Conservation (phyloP, 1,284 basidiomycete genomes). For the Boletus holoroseus region DNA sequence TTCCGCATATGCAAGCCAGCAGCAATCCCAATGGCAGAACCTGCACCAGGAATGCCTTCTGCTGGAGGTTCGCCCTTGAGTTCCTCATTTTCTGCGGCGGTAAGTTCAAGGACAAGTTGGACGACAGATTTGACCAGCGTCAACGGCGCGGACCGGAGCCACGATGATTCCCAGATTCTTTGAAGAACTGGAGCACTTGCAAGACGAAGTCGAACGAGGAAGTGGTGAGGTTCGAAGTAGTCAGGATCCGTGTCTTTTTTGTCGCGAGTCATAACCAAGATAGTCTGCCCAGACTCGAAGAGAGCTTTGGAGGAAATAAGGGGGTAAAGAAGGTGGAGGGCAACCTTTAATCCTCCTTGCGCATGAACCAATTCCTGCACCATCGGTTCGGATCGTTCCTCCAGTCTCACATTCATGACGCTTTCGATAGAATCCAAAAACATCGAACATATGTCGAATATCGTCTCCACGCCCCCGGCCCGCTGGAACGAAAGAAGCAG, state of each 20-base stretch:
- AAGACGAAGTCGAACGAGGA: conserved; percentile 78
- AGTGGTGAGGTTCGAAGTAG: conserved; percentile 81
- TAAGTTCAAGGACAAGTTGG: conserved; percentile 75
- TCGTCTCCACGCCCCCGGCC: conserved; percentile 64
- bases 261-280: conserved; percentile 66
- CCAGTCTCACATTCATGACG: conserved; percentile 43
- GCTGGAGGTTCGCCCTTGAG: conserved; percentile 38
- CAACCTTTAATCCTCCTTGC: conserved; percentile 77
- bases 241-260: conserved; percentile 70
- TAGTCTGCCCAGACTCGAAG: conserved; percentile 82
- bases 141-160: conserved; percentile 74
- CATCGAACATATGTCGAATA: conserved; percentile 57
- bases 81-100: conserved; percentile 79
- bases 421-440: conserved; percentile 57
- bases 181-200: conserved; percentile 64
- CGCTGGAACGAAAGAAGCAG: conserved; percentile 74
- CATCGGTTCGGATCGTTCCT: conserved; percentile 52
- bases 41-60: conserved; percentile 25
- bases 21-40: conserved; percentile 30
- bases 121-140: conserved; percentile 72
- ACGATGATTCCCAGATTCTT: conserved; percentile 77
- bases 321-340: conserved; percentile 71
- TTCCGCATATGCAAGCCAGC: conserved; percentile 40
- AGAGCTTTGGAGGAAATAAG: conserved; percentile 77
- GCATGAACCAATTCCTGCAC: conserved; percentile 68